Base-by-base conservation (phyloP, 1,139 yeast species). In the Blastobotrys petasosporus region DNA sequence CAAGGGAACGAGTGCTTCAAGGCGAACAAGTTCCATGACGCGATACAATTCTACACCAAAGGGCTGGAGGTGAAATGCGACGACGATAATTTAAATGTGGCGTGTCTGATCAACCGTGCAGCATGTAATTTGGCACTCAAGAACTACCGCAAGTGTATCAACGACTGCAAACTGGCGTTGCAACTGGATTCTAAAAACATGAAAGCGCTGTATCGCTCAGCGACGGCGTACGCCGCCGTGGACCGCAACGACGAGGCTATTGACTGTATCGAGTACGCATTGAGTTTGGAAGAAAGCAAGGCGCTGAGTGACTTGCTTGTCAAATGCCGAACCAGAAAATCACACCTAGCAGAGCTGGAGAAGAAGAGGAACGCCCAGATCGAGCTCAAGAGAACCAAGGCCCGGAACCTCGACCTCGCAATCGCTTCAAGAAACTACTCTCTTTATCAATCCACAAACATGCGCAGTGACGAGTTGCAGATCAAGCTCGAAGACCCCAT, bases 1-100 rank as follows among this genome's bases (percentile, higher is more conserved):
- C 97, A 92, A 62, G 99, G 98, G 9, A 92, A 94, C 61, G 97
- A 87, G 17, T 77, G 86, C 51, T 92, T 75, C 67, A 82, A 77
- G 62, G 70, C 69, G 6, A 85, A 82, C 55, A 79, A 81, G 55
- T 92, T 76, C 65, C 74, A 77, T 50, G 79, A 79, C 53, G 99
- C 98, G 0, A 69, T 86, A 37, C 82, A 77, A 45, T 83, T 73
- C 59, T 92, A 92, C 60, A 80, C 83, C 30, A 82, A 85, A 61
- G 97, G 94, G 1, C 58, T 94, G 23, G 88, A 80, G 13, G 79
- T 85, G 23, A 76, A 80, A 46, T 53, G 60, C 41, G 60, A 54
- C 3, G 82, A 72, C 13, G 65, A 66, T 12, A 68, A 66, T 7
- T 68, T 88, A 40, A 79, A 79, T 38, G 74, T 79, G 2, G 79